These are phyloP conservation scores for Penicillium psychrofluorescens DNA, from an alignment of 495 filamentous ascomycete species.

Conservation along the genomic window DNA sequence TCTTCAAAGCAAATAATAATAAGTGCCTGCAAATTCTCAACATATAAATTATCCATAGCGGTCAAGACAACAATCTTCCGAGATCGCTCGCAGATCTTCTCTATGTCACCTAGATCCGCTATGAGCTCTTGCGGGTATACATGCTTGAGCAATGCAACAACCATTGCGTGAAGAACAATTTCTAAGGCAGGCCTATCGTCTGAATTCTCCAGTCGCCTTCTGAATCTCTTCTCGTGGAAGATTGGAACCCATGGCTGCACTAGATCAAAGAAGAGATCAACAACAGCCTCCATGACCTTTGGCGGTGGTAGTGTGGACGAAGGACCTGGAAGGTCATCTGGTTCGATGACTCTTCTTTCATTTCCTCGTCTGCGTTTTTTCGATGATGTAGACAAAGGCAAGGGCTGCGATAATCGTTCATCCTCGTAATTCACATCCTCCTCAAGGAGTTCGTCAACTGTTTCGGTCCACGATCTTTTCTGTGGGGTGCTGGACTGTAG, in stretches of 20 bases:
- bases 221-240: conserved; percentile 26
- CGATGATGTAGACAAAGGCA: too few relatives aligned
- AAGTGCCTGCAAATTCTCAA: conserved; percentile 32
- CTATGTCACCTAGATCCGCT: background rate
- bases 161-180: conserved; percentile 5
- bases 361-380: too few relatives aligned
- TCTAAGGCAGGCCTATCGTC: conserved; percentile 1
- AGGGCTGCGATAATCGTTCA: too few relatives aligned
- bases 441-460: too few relatives aligned
- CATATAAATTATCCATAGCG: conserved; percentile 26
- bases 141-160: conserved; percentile 2
- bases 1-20: conserved; percentile 28
- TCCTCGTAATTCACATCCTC: too few relatives aligned
- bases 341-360: too few relatives aligned
- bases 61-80: conserved; percentile 20
- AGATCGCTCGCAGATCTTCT: background rate
- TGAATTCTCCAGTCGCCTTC: conserved; percentile 8
- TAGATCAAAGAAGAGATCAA: conserved; percentile 21
- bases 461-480: too few relatives aligned
- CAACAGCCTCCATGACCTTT: conserved; percentile 16
- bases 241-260: conserved; percentile 37
- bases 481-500: too few relatives aligned
- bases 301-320: conserved; percentile 12
- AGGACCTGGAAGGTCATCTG: conserved; percentile 1
- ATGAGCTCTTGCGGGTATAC: background rate